These are phyloP conservation scores for Anethum foeniculum DNA, from an alignment of 140 eudicot species.

Conservation along the genomic window DNA sequence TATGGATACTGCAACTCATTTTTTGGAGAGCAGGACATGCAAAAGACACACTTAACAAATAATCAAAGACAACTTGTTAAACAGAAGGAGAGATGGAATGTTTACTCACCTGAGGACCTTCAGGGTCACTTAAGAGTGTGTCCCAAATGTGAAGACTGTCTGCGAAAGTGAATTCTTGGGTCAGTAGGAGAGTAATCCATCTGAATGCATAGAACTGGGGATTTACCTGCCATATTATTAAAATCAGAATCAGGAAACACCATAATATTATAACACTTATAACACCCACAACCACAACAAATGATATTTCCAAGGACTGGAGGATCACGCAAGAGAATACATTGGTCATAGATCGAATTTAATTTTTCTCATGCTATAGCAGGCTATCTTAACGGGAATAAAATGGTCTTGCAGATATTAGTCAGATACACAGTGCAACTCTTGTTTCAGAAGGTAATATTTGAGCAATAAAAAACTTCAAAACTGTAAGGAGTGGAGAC, in stretches of 20 bases:
- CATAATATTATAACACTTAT: not conserved
- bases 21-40: not conserved
- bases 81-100: not conserved
- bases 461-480: not conserved
- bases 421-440: not conserved
- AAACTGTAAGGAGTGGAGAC: not conserved
- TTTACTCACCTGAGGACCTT: slow-evolving; percentile 79
- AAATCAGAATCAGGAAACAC: slow-evolving; percentile 10
- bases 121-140: slow-evolving; percentile 85
- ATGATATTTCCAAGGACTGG: not conserved
- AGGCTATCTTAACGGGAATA: not conserved
- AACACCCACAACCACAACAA: not conserved
- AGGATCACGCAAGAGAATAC: not conserved
- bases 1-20: not conserved
- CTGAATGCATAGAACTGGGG: slow-evolving; percentile 97
- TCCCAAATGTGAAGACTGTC: slow-evolving; percentile 87
- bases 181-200: slow-evolving; percentile 92
- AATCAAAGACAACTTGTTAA: not conserved
- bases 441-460: not conserved
- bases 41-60: not conserved
- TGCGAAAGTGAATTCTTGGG: slow-evolving; percentile 78
- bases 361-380: not conserved
- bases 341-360: not conserved
- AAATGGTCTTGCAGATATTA: not conserved
- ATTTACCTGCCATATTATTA: slow-evolving; percentile 59